Evolutionary conservation across 805 yeast species (phyloP).

Genomic region (Pichia manshurica): DNA sequence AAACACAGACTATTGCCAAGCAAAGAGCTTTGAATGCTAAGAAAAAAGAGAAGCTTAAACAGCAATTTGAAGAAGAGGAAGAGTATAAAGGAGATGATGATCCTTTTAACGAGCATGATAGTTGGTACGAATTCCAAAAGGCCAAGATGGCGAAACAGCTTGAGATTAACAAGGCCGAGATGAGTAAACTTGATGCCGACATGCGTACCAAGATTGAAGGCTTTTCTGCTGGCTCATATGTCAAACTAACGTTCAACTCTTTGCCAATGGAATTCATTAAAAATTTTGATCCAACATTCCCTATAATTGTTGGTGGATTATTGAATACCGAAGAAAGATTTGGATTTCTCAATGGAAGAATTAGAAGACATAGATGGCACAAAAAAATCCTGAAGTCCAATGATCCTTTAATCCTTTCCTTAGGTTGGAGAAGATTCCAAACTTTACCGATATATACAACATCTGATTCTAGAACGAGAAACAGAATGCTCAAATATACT

Average conservation of each 20-base stretch:
- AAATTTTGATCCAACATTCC: conserved; percentile 78
- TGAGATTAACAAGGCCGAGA: conserved; percentile 83
- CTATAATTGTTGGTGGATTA: conserved; percentile 86
- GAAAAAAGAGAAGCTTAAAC: conserved; percentile 80
- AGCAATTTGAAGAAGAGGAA: conserved; percentile 86
- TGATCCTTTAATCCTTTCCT: conserved; percentile 87
- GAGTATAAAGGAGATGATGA: conserved; percentile 72
- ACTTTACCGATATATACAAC: conserved; percentile 94
- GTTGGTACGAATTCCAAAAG: conserved; percentile 97
- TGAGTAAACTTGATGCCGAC: conserved; percentile 66
- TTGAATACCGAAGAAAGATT: conserved; percentile 86
- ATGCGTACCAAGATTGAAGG: conserved; percentile 85
- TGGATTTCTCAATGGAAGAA: conserved; percentile 87
- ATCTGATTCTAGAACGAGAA: conserved; percentile 94
- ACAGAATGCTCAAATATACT: conserved; percentile 95
- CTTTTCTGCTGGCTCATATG: conserved; percentile 87
- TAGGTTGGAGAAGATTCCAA: conserved; percentile 99
- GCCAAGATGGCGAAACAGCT: conserved; percentile 94
- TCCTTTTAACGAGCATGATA: conserved; percentile 67
- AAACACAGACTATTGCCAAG: conserved; percentile 55
- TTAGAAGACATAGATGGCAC: conserved; percentile 99
- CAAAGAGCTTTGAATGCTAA: conserved; percentile 78
- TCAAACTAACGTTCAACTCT: conserved; percentile 73
- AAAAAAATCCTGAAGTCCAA: conserved; percentile 90
- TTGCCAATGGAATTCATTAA: conserved; percentile 89